A percentile compares a stretch with the other conserved stretches of the same genome.
Evolutionary conservation across 2,329 filamentous ascomycete species (phyloP).

Genomic region (Exophiala oligosperma): DNA sequence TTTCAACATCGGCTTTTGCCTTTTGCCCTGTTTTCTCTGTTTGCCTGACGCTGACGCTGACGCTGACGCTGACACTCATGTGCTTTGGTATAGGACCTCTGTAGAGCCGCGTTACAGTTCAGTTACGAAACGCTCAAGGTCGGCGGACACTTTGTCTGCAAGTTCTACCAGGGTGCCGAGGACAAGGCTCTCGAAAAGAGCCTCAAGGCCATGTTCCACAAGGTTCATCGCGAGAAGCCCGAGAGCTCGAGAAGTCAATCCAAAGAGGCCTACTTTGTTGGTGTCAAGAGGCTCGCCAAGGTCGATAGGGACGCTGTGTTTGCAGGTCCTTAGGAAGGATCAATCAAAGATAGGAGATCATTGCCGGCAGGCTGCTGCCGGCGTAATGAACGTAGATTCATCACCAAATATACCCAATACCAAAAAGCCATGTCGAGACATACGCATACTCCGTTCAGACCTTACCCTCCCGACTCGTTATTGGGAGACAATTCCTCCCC

Average conservation of each 20-base stretch:
- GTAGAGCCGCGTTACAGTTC: constrained; percentile 80
- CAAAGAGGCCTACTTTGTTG: constrained; percentile 84
- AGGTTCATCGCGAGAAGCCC: constrained; percentile 85
- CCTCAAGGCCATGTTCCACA: constrained; percentile 74
- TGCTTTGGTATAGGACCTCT: constrained; percentile 69
- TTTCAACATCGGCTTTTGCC: too few species aligned
- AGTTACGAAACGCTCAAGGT: constrained; percentile 77
- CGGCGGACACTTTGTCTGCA: constrained; percentile 92
- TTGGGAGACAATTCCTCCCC: too few species aligned
- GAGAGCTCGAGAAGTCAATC: constrained; percentile 84
- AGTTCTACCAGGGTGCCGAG: constrained; percentile 91
- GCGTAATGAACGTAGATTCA: too few species aligned
- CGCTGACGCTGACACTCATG: background rate
- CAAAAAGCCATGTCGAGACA: too few species aligned
- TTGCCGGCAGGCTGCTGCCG: constrained; percentile 2
- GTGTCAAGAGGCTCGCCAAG: constrained; percentile 64
- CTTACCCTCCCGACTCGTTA: too few species aligned
- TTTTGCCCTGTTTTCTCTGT: background rate
- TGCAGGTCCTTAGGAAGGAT: constrained; percentile 13
- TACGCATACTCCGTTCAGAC: too few species aligned
- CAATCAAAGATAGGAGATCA: background rate
- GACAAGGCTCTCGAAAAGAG: constrained; percentile 76
- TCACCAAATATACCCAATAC: too few species aligned
- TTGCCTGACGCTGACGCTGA: background rate
- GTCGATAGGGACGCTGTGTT: constrained; percentile 49